Percentiles rank a stretch among this genome's conserved stretches.
Evolutionary conservation across 108 stramenopile species (phyloP).

Genomic region (Stephanodiscus minutulus): DNA sequence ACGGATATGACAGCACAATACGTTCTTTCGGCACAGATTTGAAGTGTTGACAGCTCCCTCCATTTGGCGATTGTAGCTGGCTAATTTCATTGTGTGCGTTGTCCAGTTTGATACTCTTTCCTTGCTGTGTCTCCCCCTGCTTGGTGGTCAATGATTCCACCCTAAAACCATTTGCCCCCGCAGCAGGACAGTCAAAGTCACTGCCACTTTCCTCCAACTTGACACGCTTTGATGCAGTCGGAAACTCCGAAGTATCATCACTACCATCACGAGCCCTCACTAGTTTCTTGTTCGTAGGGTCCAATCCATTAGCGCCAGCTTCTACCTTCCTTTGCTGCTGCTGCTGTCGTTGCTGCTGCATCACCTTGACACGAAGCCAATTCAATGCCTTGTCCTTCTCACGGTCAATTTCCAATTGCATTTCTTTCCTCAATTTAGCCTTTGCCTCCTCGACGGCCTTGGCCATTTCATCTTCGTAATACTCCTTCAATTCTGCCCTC

Average conservation of each 20-base stretch:
- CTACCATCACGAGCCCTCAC: not conserved
- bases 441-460: not conserved
- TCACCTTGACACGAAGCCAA: not conserved
- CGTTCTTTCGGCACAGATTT: not conserved
- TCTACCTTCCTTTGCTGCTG: not conserved
- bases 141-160: not conserved
- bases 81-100: not conserved
- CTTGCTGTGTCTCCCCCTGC: not conserved
- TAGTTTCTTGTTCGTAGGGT: not conserved
- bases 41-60: not conserved
- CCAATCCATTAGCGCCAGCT: not conserved
- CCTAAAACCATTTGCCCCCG: not conserved
- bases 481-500: not conserved
- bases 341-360: not conserved
- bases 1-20: not conserved
- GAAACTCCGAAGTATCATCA: not conserved
- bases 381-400: conserved; percentile 15
- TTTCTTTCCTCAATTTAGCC: not conserved
- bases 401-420: conserved; percentile 2
- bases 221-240: not conserved
- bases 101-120: not conserved
- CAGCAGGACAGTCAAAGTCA: not conserved
- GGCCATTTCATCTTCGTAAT: not conserved
- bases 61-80: not conserved
- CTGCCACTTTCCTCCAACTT: not conserved